These are phyloP conservation scores for Warburgia ugandensis DNA, from an alignment of 164 flowering plant genomes.

Conservation along the genomic window DNA sequence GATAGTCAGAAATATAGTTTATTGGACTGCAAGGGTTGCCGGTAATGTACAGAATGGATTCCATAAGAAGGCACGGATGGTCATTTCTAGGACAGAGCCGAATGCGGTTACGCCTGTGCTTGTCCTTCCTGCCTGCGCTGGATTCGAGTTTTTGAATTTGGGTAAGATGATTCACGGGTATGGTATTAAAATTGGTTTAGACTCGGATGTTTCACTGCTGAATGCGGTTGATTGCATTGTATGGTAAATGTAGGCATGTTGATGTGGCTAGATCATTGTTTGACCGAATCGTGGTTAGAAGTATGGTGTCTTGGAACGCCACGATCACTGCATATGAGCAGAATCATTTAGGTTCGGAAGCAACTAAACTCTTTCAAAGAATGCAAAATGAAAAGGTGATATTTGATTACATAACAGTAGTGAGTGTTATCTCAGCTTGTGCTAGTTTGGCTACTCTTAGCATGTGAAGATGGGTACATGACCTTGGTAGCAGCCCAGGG, in stretches of 20 bases:
- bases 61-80: slow-evolving; percentile 19
- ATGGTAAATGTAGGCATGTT: slow-evolving; percentile 27
- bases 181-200: slow-evolving; percentile 25
- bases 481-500: slow-evolving; percentile 18
- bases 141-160: slow-evolving; percentile 11
- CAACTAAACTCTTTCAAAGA: slow-evolving; percentile 26
- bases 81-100: slow-evolving; percentile 18
- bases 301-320: slow-evolving; percentile 31
- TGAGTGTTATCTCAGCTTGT: slow-evolving; percentile 35
- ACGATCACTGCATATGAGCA: slow-evolving; percentile 30
- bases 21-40: slow-evolving; percentile 34
- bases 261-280: slow-evolving; percentile 21
- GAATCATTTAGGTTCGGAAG: slow-evolving; percentile 15
- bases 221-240: slow-evolving; percentile 28
- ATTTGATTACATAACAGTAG: slow-evolving; percentile 25
- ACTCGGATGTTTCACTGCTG: slow-evolving; percentile 17
- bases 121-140: slow-evolving; percentile 27
- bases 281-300: slow-evolving; percentile 18
- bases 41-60: slow-evolving; percentile 29
- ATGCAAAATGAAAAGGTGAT: slow-evolving; percentile 23
- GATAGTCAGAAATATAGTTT: slow-evolving; percentile 15
- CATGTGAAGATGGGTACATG: slow-evolving; percentile 27
- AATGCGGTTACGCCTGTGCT: slow-evolving; percentile 29
- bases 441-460: slow-evolving; percentile 25
- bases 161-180: slow-evolving; percentile 32